Percentiles rank a stretch among this genome's conserved stretches.
Conservation (phyloP, 2,329 filamentous ascomycete species). For the Arachnomyces sp. region DNA sequence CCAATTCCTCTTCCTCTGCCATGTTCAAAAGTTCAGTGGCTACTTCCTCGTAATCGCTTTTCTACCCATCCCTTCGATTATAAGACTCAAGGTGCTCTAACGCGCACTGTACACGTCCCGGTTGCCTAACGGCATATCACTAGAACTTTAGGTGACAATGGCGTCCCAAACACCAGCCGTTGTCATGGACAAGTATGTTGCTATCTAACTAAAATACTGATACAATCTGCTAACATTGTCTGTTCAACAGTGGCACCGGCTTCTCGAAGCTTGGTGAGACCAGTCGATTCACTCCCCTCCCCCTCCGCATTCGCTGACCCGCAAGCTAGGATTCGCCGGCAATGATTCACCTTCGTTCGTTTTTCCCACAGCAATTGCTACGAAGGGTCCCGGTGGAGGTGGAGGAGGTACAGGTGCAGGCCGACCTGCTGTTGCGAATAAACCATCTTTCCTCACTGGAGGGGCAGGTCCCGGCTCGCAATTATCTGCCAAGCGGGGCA, state of each 20-base stretch:
- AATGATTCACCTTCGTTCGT: conserved; percentile 99
- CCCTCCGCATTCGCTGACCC: conserved; percentile 8
- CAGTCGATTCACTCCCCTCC: conserved; percentile 6
- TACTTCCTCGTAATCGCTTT: no score
- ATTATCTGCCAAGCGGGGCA: conserved; percentile 84
- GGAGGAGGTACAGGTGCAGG: conserved; percentile 73
- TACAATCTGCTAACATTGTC: conserved; percentile 30
- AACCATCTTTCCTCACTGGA: conserved; percentile 89
- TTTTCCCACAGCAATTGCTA: conserved; percentile 97
- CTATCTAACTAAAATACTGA: conserved; percentile 17
- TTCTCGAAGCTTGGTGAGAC: conserved; percentile 93
- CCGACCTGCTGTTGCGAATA: conserved; percentile 82
- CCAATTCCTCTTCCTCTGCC: no score
- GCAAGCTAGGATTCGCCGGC: conserved; percentile 75
- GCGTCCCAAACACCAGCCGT: conserved; percentile 98
- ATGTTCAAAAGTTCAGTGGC: no score
- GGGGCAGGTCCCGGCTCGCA: conserved; percentile 77
- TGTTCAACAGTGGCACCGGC: conserved; percentile 75
- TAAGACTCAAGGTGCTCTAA: background rate
- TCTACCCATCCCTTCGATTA: no score
- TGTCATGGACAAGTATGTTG: conserved; percentile 99
- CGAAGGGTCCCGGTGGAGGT: conserved; percentile 66
- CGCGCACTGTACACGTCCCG: background rate
- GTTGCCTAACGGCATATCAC: conserved; percentile 4
- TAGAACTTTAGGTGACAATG: conserved; percentile 49